Evolutionary conservation across 2,329 filamentous ascomycete species (phyloP), one percentile per base, ranked within the genome.

Genomic region (Aspergillus terreus): DNA sequence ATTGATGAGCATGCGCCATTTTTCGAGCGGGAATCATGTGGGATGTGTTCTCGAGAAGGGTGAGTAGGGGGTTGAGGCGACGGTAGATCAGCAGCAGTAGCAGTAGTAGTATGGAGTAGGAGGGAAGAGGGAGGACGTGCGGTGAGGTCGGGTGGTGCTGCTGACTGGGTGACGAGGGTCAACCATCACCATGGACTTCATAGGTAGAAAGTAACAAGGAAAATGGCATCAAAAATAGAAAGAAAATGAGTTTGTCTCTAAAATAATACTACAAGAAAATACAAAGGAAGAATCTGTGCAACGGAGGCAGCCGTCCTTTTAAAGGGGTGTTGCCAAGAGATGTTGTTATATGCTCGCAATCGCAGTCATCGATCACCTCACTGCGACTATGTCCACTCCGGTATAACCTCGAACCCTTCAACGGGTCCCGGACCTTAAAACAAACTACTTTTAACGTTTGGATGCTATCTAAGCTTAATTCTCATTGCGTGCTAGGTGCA

Each of bases 341-440:
- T 52, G 56, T 53, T 52, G 51, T 60, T 54, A 58, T 51, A 40
- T 45, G 56, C 54, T 68, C 66, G 66, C 66, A 60, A 69, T 69
- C 55, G 54, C 49, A 51, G 53, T 53, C 48, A 55, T 53, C 50
- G 49, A 68, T 68, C 66, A 69, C 66, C 61, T 68, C 66, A 69
- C 60, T 50, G 46, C 40, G 41, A 46, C 53, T 54, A 62, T 52
- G 46, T 56, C 57, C 38, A 55, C 55, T 58, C 25, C 49, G 51
- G 56, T 49, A 44, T 46, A 53, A 44, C 40, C 27, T 48, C n/a
- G 38, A 40, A 44, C 38, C 41, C 33, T 47, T 19, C 30, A 44
- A 42, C 43, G 52, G 53, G 43, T 41, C 19, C 49, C 51, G 54
- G 46, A 36, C 46, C 48, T 51, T 23, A 50, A 64, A 47, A 57